Evolutionary conservation across 345 rosid genomes (phyloP), one percentile per base, ranked within the genome.

Genomic region (Hevea brasiliensis): DNA sequence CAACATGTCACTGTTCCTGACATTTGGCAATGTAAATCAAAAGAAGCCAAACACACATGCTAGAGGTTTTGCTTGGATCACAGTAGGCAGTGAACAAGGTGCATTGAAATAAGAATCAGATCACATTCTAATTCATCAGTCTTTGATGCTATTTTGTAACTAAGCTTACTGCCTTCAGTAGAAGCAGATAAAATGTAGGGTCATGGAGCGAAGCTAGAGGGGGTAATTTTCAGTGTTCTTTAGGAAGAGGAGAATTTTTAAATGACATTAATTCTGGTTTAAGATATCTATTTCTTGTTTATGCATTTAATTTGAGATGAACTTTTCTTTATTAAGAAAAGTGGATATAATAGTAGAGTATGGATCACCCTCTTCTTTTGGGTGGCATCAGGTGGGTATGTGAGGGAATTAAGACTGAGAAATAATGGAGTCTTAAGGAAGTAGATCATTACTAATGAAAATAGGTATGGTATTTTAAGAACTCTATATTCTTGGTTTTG

Each of bases 391-490:
- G 40, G 5, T 24, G 35, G 35, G 14, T 4, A 12, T 26, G 24
- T 26, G 18, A 59, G 63, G 8, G 6, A 56, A 23, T 56, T 27
- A 2, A 56, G 15, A 10, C 4, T 23, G 29, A 56, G 60, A 11
- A 23, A 21, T 24, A 21, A 59, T 66, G 58, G 57, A 12, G 23
- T 66, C 23, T 66, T 47, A 53, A 65, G 55, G 55, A 23, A 65
- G 40, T 27, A 7, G 55, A 27, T 12, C 58, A 13, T 20, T 24
- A 13, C 24, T 17, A n/a, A 37, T 20, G 23, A 40, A 62, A 7
- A 18, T 17, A 17, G 24, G 3, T 48, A 3, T 7, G 12, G 69
- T 26, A 9, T 65, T 18, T 24, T 65, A 14, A 47, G 21, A 47
- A 15, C 20, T 65, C 8, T 6, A 47, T 65, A 32, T 48, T 29